Base-by-base conservation (phyloP, 106 monocot species). In the Gastrodia elata region DNA sequence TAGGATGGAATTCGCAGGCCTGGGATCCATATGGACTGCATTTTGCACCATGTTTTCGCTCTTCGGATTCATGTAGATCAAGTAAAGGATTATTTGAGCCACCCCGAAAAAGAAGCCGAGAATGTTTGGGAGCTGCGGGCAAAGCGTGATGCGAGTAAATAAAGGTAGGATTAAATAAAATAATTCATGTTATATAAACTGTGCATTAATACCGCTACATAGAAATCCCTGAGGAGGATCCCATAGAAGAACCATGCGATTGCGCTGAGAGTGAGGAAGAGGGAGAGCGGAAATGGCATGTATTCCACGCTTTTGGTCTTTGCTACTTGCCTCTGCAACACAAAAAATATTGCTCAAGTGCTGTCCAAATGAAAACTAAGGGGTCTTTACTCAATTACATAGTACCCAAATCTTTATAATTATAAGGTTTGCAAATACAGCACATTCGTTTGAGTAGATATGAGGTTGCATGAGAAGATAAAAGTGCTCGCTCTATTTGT, bases 281-380 rank as follows among this genome's bases (percentile, higher is more conserved):
- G 79, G 56, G 91, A 91, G 22, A 91, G 81, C 11, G 65, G 70
- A 81, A 88, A 91, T 9, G 91, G 91, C 91, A 91, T 91, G 83
- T 81, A 91, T 61, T 87, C 71, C 48, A 86, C 91, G 37, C 91
- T 91, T 55, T 82, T 83, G 13, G 91, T 88, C 27, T 49, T 76
- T 38, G 88, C 84, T 30, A 91, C 86, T 16, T 77, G 77, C 74
- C 74, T 91, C 91, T 91, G 91, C 65, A 78, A 41, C 4, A 44
- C 7, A 46, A 5, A 11, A 40, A 71, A 4, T n/a, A n/a, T n/a
- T n/a, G n/a, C n/a, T n/a, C n/a, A n/a, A n/a, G n/a, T n/a, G n/a
- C n/a, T n/a, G n/a, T n/a, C n/a, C n/a, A n/a, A n/a, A n/a, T n/a
- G n/a, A n/a, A n/a, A n/a, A n/a, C n/a, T n/a, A n/a, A n/a, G n/a